Conservation (phyloP, 1,284 basidiomycete species). For the Fereydounia khargensis region DNA sequence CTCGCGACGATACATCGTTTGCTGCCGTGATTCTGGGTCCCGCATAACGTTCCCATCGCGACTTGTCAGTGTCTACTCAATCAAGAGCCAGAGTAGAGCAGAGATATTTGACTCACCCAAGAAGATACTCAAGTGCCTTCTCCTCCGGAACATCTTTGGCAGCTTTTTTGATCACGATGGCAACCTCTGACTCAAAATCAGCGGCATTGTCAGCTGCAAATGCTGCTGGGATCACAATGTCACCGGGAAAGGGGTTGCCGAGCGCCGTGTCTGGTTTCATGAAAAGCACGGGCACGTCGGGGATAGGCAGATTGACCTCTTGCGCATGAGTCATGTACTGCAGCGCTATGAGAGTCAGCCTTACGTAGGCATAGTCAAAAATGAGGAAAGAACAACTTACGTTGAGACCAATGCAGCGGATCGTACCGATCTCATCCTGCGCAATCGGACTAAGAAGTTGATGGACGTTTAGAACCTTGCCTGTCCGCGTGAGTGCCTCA, state of each 20-base stretch:
- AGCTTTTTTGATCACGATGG: constrained; percentile 76
- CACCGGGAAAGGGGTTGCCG: constrained; percentile 68
- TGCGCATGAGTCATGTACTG: constrained; percentile 73
- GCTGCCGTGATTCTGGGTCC: constrained; percentile 54
- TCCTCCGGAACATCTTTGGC: constrained; percentile 74
- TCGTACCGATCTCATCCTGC: constrained; percentile 62
- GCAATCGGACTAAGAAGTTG: constrained; percentile 71
- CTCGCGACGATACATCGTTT: constrained; percentile 59
- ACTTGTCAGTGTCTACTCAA: not conserved
- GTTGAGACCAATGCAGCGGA: constrained; percentile 76
- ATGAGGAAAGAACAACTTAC: not conserved
- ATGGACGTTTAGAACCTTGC: too few relatives aligned
- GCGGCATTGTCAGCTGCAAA: constrained; percentile 71
- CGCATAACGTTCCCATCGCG: too few relatives aligned
- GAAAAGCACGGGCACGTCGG: constrained; percentile 71
- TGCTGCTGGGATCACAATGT: constrained; percentile 62
- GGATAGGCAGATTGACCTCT: constrained; percentile 35
- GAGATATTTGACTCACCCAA: constrained; percentile 70
- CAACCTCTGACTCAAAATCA: constrained; percentile 86
- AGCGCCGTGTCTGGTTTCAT: constrained; percentile 73
- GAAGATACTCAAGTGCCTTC: constrained; percentile 75
- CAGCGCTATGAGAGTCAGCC: not conserved
- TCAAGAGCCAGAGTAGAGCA: not conserved
- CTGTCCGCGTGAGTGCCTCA: too few relatives aligned
- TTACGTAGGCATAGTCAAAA: not conserved